phyloP scores from a whole-genome alignment of 192 early-diverging fungal species.

The Coemansia sp. region DNA sequence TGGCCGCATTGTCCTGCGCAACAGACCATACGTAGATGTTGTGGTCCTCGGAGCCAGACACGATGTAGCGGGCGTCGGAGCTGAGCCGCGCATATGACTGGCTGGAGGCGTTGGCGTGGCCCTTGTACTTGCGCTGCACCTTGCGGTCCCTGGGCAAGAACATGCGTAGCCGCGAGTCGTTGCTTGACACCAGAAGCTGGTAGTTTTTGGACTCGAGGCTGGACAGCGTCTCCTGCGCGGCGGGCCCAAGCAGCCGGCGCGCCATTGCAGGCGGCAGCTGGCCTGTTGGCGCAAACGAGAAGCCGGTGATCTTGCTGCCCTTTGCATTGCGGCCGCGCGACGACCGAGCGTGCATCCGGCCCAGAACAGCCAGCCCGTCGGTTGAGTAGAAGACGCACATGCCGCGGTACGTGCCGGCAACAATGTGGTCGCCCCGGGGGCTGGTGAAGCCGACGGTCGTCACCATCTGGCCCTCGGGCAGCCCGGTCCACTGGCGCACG shows the following conservation, averaged over 20 bases:
- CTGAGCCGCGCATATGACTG: conserved; percentile 78
- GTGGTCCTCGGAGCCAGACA: conserved; percentile 80
- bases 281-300: conserved; percentile 51
- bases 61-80: conserved; percentile 74
- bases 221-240: not conserved
- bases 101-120: conserved; percentile 67
- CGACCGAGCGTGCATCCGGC: conserved; percentile 73
- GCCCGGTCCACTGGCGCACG: conserved; percentile 74
- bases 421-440: conserved; percentile 65
- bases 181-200: conserved; percentile 59
- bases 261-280: conserved; percentile 47
- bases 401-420: conserved; percentile 76
- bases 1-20: conserved; percentile 55
- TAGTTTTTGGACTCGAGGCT: not conserved
- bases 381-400: conserved; percentile 83
- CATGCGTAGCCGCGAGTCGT: conserved; percentile 81
- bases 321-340: conserved; percentile 60
- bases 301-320: conserved; percentile 80
- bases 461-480: conserved; percentile 67
- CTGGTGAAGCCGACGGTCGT: conserved; percentile 78
- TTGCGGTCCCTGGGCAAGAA: conserved; percentile 75
- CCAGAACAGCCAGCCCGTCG: conserved; percentile 75
- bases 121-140: conserved; percentile 80
- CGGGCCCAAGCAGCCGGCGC: conserved; percentile 39
- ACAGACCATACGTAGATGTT: conserved; percentile 70